A percentile compares a stretch with the other conserved stretches of the same genome.
These are phyloP conservation scores for Leptographium procerum DNA, from an alignment of 2,329 filamentous ascomycete genomes.

Conservation along the genomic window DNA sequence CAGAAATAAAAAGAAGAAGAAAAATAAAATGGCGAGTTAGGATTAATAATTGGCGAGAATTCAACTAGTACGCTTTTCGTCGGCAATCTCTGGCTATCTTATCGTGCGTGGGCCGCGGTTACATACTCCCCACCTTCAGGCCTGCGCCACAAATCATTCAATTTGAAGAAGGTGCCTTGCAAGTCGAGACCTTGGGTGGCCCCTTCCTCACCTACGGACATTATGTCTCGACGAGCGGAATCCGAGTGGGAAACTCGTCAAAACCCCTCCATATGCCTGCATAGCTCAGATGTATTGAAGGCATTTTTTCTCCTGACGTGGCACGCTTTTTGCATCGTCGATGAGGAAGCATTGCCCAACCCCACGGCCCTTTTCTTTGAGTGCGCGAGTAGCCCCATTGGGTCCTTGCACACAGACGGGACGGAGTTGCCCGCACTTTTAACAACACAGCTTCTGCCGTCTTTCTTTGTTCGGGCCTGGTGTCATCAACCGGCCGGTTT, in stretches of 20 bases:
- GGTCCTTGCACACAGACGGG: too few relatives aligned
- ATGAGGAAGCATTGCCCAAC: too few relatives aligned
- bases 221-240: background rate
- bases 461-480: background rate
- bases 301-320: background rate
- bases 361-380: background rate
- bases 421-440: too few relatives aligned
- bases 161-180: background rate
- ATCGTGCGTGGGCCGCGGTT: background rate
- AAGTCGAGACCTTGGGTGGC: background rate
- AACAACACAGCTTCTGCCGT: background rate
- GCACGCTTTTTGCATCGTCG: background rate
- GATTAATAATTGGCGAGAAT: background rate
- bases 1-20: background rate
- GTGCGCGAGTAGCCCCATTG: too few relatives aligned
- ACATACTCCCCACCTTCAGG: background rate
- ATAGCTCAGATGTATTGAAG: background rate
- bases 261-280: background rate
- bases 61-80: background rate
- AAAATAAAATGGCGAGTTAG: background rate
- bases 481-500: background rate
- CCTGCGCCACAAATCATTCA: background rate
- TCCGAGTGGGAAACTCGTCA: background rate
- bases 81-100: constrained; percentile 5
- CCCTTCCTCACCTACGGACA: background rate